Base-by-base conservation (phyloP, 805 yeast species). In the Cyberlindnera americana region DNA sequence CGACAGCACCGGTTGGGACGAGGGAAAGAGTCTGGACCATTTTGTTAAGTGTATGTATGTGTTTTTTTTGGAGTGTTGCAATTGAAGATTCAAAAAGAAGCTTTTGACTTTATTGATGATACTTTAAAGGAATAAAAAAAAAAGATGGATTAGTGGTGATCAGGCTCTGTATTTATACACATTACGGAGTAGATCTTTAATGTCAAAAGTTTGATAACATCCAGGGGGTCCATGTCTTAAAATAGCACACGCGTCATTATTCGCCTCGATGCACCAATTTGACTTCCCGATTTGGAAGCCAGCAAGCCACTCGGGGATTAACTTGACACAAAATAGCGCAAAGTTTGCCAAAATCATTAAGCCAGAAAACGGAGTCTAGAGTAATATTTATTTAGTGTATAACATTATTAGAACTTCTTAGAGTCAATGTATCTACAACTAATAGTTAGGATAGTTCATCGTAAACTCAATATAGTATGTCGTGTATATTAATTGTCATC, bases 1-100 rank as follows among this genome's bases (percentile, higher is more conserved):
- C 52, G 35, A 53, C 57, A 39, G 58, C 60, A 41, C 44, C 43
- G 34, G 50, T 46, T 50, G 59, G 59, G 44, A 56, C 60, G 40
- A 54, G 47, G 27, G 52, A 44, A 31, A 53, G 38, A 48, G 59
- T 46, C 24, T 48, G 29, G 31, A 43, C 38, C 57, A 52, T 54
- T 51, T 10, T 41, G 24, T 18, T 18, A 23, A 10, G 5, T 33
- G 22, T 41, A 5, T n/a, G 21, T 29, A 18, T 25, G 37, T 37
- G 23, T 34, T 29, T 28, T 17, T 29, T 8, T 29, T 35, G 13
- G 8, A 11, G 24, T 22, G 24, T 8, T 8, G 24, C 8, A 9
- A 6, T 12, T 26, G 25, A 27, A 25, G 33, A 14, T 30, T 12
- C 34, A 21, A 31, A n/a, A 15, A 31, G 18, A 27, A 27, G 30